A percentile compares a stretch with the other conserved stretches of the same genome.
phyloP scores from a whole-genome alignment of 192 early-diverging fungal genomes.

The Backusella tarrabulga region DNA sequence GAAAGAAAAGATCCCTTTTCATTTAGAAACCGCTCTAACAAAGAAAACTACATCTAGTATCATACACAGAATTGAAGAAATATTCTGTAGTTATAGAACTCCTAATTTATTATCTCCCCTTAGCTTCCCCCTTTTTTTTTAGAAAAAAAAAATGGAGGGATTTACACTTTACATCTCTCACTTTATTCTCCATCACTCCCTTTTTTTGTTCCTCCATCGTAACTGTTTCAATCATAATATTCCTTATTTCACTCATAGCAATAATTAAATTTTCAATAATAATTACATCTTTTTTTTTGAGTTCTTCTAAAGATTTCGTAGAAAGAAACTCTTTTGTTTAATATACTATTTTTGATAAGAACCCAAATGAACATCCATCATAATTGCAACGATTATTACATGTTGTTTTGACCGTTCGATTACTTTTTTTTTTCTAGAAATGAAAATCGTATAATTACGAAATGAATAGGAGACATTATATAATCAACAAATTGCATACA shows the following conservation, averaged over 20 bases:
- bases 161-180: neutral
- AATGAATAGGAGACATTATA: neutral
- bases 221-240: neutral
- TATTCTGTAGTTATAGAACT: slow-evolving; percentile 1
- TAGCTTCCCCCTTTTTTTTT: neutral
- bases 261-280: neutral
- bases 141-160: neutral
- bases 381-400: neutral
- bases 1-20: slow-evolving; percentile 9
- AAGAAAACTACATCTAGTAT: neutral
- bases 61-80: neutral
- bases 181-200: neutral
- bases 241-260: neutral
- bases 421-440: too few relatives aligned
- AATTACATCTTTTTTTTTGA: neutral
- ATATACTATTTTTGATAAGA: neutral
- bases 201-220: neutral
- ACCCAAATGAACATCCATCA: neutral
- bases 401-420: too few relatives aligned
- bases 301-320: neutral
- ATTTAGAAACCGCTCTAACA: neutral
- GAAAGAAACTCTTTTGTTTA: too few relatives aligned
- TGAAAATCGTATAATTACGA: too few relatives aligned
- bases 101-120: slow-evolving; percentile 2
- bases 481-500: neutral